Conservation (phyloP, 2,329 filamentous ascomycete species). For the Xylaria sp. region DNA sequence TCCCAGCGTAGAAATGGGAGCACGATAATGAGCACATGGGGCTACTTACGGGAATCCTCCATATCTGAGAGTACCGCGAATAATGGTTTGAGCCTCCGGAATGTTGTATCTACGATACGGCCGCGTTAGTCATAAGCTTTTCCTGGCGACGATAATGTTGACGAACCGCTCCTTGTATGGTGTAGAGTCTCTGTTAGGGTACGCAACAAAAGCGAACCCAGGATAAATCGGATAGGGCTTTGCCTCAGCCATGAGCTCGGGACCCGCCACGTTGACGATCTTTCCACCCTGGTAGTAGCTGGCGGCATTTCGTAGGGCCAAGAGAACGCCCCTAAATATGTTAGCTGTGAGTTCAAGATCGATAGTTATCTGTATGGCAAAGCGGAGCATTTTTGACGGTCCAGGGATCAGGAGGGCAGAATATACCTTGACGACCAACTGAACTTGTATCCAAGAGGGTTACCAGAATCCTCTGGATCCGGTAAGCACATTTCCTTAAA, state of each 20-base stretch:
- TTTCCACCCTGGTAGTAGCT: slow-evolving; percentile 84
- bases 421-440: slow-evolving; percentile 59
- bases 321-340: slow-evolving; percentile 71
- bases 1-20: neutral
- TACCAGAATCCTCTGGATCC: slow-evolving; percentile 31
- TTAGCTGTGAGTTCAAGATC: slow-evolving; percentile 69
- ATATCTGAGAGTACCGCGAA: slow-evolving; percentile 87
- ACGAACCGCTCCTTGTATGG: slow-evolving; percentile 77
- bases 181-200: slow-evolving; percentile 92
- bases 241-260: slow-evolving; percentile 83
- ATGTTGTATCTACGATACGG: slow-evolving; percentile 71
- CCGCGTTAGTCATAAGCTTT: slow-evolving; percentile 7
- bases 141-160: neutral
- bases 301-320: slow-evolving; percentile 87
- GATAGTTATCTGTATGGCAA: neutral
- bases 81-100: slow-evolving; percentile 87
- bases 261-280: slow-evolving; percentile 67
- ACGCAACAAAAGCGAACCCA: slow-evolving; percentile 83
- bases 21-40: neutral
- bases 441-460: slow-evolving; percentile 81
- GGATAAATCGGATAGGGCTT: slow-evolving; percentile 94
- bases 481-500: slow-evolving; percentile 1
- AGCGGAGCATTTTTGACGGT: neutral
- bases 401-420: neutral
- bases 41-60: slow-evolving; percentile 75